Evolutionary conservation across 192 early-diverging fungal genomes (phyloP).

Genomic region (Dispira parvispora): DNA sequence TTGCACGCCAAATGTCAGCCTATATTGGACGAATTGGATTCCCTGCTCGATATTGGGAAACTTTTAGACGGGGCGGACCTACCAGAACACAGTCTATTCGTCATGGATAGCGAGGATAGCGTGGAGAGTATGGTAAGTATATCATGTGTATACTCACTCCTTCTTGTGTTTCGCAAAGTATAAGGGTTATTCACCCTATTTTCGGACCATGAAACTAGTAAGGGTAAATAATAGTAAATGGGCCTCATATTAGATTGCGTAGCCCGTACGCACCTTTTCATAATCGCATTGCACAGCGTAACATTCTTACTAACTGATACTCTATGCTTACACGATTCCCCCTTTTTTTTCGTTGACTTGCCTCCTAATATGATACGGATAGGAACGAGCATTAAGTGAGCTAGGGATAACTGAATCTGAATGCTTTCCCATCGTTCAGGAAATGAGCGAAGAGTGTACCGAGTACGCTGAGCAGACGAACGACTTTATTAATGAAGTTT

Average conservation of each 20-base stretch:
- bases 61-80: background rate
- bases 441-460: constrained; percentile 4
- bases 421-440: background rate
- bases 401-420: background rate
- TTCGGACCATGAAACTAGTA: background rate
- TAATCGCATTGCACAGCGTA: background rate
- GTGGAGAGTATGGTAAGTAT: background rate
- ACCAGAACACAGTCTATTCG: background rate
- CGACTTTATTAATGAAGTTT: background rate
- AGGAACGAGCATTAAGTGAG: background rate
- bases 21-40: background rate
- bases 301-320: background rate
- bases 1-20: background rate
- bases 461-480: background rate
- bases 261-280: background rate
- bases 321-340: background rate
- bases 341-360: background rate
- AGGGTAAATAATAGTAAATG: background rate
- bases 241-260: background rate
- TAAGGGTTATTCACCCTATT: too few species aligned
- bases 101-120: background rate
- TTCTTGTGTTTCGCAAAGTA: too few species aligned
- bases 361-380: background rate
- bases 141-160: background rate
- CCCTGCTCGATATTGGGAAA: background rate